Conservation (phyloP, 2,329 filamentous ascomycete species). For the Talaromyces verruculosus region DNA sequence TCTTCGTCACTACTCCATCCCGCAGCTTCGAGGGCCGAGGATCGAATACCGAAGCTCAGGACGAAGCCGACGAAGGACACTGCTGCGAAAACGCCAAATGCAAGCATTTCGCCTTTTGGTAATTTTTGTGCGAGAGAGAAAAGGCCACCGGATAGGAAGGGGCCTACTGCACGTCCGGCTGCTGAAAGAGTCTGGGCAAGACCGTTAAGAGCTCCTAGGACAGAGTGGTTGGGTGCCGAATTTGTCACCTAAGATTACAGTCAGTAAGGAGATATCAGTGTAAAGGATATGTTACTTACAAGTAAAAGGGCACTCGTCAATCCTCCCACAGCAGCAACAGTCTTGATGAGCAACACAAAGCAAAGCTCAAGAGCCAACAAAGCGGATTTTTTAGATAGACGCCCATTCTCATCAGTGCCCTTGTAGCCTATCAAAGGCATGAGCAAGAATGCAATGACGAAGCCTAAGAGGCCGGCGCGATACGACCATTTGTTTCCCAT, state of each 20-base stretch:
- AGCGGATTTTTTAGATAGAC: constrained; percentile 59
- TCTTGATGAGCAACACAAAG: constrained; percentile 78
- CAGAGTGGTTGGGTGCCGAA: constrained; percentile 79
- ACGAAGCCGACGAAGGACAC: constrained; percentile 78
- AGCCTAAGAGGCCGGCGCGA: constrained; percentile 71
- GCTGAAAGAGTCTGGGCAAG: constrained; percentile 92
- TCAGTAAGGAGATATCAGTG: constrained; percentile 2
- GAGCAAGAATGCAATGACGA: constrained; percentile 76
- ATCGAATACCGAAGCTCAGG: constrained; percentile 74
- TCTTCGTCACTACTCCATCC: constrained; percentile 49
- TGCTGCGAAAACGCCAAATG: constrained; percentile 85
- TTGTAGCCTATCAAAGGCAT: constrained; percentile 90
- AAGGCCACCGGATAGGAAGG: constrained; percentile 81
- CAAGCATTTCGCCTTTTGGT: constrained; percentile 73
- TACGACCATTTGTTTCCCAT: constrained; percentile 87
- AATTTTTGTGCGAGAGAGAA: constrained; percentile 77
- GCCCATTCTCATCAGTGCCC: constrained; percentile 55
- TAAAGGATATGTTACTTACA: constrained; percentile 52
- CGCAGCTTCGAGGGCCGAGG: constrained; percentile 59
- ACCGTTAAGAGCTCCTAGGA: constrained; percentile 86
- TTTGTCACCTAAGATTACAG: constrained; percentile 72
- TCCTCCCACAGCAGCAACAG: constrained; percentile 83
- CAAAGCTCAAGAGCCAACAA: constrained; percentile 84
- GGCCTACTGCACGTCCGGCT: constrained; percentile 81
- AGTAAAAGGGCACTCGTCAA: constrained; percentile 85